phyloP scores from a whole-genome alignment of 1,284 basidiomycete genomes.

The Sanghuangporus baumii region DNA sequence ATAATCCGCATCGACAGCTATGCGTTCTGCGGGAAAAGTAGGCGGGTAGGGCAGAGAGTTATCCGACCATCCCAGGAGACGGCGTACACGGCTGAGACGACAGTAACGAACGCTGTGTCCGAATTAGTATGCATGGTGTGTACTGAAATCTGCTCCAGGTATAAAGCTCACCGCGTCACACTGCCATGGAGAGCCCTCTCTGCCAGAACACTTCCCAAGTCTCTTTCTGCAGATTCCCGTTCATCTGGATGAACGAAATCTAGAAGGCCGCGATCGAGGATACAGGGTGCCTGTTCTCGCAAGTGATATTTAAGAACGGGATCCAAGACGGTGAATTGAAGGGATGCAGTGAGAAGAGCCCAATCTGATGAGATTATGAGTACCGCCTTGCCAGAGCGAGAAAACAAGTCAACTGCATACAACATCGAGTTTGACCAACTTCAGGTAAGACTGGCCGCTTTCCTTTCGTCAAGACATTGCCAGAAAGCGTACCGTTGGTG shows the following conservation, averaged over 20 bases:
- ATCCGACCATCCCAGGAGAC: conserved; percentile 53
- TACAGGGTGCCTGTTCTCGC: conserved; percentile 56
- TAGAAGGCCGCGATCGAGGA: conserved; percentile 76
- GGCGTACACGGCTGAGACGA: conserved; percentile 64
- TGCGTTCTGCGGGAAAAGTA: conserved; percentile 57
- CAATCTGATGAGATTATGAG: conserved; percentile 44
- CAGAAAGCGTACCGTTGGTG: not conserved
- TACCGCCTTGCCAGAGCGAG: conserved; percentile 15
- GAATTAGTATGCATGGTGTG: conserved; percentile 15
- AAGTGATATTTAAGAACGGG: conserved; percentile 79
- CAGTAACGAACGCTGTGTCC: conserved; percentile 64
- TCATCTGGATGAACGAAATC: conserved; percentile 91
- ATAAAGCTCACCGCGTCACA: conserved; percentile 70
- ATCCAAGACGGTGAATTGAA: conserved; percentile 86
- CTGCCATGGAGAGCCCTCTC: conserved; percentile 84
- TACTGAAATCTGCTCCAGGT: conserved; percentile 5
- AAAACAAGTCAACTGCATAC: conserved; percentile 39
- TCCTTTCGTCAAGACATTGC: not conserved
- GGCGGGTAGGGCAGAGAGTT: conserved; percentile 20
- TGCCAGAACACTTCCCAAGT: conserved; percentile 75
- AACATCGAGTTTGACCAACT: conserved; percentile 67
- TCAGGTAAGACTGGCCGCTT: conserved; percentile 34
- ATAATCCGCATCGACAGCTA: conserved; percentile 74
- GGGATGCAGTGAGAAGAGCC: conserved; percentile 65
- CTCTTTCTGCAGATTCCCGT: conserved; percentile 67